Conservation (phyloP, 1,284 basidiomycete genomes). For the Vanrija pseudolonga region DNA sequence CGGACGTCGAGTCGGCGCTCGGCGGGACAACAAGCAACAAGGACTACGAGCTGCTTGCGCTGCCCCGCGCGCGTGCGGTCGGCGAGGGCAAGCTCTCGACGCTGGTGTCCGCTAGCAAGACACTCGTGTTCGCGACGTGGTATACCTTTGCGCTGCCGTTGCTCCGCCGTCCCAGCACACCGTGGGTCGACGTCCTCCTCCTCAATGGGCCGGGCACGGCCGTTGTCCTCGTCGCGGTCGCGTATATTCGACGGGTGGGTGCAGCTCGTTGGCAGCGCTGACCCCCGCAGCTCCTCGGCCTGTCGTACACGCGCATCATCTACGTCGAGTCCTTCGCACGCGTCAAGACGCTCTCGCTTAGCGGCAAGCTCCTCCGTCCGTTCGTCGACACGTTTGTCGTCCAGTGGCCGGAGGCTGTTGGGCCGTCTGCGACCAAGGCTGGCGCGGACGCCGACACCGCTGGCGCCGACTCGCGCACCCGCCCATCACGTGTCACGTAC, state of each 20-base stretch:
- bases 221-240: constrained; percentile 69
- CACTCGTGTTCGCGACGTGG: constrained; percentile 60
- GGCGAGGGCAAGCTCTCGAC: constrained; percentile 72
- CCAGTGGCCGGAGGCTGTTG: constrained; percentile 70
- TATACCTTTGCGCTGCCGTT: constrained; percentile 58
- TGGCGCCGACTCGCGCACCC: neutral
- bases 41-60: constrained; percentile 54
- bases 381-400: constrained; percentile 84
- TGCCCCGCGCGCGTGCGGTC: constrained; percentile 81
- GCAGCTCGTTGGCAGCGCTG: neutral
- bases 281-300: constrained; percentile 64
- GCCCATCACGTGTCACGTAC: constrained; percentile 3
- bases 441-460: constrained; percentile 11
- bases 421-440: no score
- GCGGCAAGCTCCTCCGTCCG: constrained; percentile 72
- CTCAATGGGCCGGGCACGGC: constrained; percentile 96
- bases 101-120: constrained; percentile 60
- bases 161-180: constrained; percentile 29
- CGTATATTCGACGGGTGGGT: constrained; percentile 71
- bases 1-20: constrained; percentile 57
- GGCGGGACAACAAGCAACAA: neutral
- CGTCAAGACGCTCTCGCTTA: constrained; percentile 74
- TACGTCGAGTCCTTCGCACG: constrained; percentile 96
- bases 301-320: constrained; percentile 68
- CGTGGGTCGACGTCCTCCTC: constrained; percentile 73